phyloP scores from a whole-genome alignment of 2,329 filamentous ascomycete species.

The Graphilbum fragrans region DNA sequence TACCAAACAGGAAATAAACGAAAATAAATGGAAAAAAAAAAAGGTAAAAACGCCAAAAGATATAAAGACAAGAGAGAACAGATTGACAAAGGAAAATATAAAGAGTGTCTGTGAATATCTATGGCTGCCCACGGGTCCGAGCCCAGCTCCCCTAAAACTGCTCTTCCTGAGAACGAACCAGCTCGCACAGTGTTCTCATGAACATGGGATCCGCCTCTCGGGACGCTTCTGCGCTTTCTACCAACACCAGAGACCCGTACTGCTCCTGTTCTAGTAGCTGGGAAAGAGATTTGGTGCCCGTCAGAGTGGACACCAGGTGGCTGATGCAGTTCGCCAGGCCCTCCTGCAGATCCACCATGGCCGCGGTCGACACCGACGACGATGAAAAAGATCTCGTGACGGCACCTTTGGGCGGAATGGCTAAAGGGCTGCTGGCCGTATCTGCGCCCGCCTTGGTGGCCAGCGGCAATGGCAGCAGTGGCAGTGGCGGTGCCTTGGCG shows the following conservation, averaged over 20 bases:
- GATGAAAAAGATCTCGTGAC: background rate
- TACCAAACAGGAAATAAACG: background rate
- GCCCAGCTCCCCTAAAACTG: slow-evolving; percentile 1
- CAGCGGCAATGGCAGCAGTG: background rate
- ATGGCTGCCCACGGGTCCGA: no score
- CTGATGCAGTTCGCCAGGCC: slow-evolving; percentile 39
- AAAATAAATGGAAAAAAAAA: no score
- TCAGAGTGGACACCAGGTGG: slow-evolving; percentile 36
- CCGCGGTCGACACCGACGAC: slow-evolving; percentile 8
- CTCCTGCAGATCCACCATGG: slow-evolving; percentile 30
- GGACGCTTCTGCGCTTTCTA: slow-evolving; percentile 8
- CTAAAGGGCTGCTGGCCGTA: no score
- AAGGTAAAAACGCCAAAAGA: background rate
- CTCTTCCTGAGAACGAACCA: slow-evolving; percentile 28
- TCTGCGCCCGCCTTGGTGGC: no score
- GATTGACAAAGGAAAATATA: no score
- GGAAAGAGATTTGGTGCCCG: slow-evolving; percentile 8
- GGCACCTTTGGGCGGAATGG: background rate
- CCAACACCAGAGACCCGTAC: slow-evolving; percentile 5
- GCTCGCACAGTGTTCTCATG: slow-evolving; percentile 26
- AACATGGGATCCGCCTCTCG: slow-evolving; percentile 22
- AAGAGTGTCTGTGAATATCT: background rate
- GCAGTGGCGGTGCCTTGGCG: background rate
- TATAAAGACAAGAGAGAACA: background rate
- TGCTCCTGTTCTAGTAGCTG: background rate